These are phyloP conservation scores for Mycosphaerella arachidis DNA, from an alignment of 2,329 filamentous ascomycete species.

Conservation along the genomic window DNA sequence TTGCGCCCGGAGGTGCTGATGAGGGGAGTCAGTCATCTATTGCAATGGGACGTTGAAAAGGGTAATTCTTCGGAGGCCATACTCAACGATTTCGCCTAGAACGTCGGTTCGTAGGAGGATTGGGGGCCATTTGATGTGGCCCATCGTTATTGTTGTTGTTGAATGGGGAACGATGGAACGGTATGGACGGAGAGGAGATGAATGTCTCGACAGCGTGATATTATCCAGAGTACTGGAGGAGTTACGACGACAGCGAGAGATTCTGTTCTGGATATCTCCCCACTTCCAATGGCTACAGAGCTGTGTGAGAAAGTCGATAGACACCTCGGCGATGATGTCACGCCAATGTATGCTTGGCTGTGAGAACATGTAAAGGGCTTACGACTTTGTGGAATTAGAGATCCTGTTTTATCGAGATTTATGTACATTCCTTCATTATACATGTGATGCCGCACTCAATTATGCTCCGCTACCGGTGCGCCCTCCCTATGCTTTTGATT, in stretches of 20 bases:
- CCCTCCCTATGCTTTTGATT: not conserved
- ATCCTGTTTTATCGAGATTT: not conserved
- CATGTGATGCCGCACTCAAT: not conserved
- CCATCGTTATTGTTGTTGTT: not conserved
- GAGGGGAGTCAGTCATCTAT: too few species aligned
- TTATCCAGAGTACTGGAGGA: too few species aligned
- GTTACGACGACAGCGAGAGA: too few species aligned
- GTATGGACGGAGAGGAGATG: not conserved
- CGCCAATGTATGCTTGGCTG: not conserved
- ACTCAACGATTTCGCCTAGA: not conserved
- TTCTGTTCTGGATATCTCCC: not conserved
- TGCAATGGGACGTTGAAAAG: too few species aligned
- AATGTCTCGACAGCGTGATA: too few species aligned
- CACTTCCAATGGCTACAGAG: not conserved
- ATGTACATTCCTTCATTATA: not conserved
- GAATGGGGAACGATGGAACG: not conserved
- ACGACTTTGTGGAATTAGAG: too few species aligned
- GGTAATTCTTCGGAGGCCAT: too few species aligned
- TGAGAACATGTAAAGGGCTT: not conserved
- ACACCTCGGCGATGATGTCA: constrained; percentile 1
- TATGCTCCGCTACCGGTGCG: not conserved
- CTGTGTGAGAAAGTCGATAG: not conserved
- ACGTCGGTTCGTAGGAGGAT: constrained; percentile 4
- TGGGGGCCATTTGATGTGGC: constrained; percentile 5
- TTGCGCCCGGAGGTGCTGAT: constrained; percentile 3